phyloP scores from a whole-genome alignment of 2,329 filamentous ascomycete genomes.

The Aspergillus sojae region DNA sequence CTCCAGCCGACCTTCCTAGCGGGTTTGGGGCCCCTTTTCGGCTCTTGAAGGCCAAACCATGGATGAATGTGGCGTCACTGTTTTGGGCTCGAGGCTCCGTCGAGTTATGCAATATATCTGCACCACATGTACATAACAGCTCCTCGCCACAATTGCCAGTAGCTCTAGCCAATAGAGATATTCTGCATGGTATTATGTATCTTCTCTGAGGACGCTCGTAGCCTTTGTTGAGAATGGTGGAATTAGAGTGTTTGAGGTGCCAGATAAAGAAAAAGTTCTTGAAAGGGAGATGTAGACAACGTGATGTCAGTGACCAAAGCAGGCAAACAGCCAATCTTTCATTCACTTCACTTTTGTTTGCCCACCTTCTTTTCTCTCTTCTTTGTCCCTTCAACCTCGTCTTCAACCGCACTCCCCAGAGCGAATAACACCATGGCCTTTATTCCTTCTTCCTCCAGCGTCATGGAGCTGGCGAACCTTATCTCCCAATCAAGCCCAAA shows the following conservation, averaged over 20 bases:
- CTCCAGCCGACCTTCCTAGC: too few species aligned
- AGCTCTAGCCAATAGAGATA: neutral
- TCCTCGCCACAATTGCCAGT: neutral
- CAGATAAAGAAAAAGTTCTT: neutral
- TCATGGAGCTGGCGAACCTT: neutral
- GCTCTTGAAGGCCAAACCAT: neutral
- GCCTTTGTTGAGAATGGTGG: neutral
- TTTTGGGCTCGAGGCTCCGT: neutral
- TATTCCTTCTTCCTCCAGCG: neutral
- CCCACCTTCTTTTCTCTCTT: neutral
- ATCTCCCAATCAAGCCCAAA: neutral
- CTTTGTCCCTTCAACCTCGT: too few species aligned
- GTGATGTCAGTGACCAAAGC: neutral
- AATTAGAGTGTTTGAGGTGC: neutral
- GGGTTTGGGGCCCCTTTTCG: neutral
- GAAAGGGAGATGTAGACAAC: neutral
- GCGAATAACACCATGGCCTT: neutral
- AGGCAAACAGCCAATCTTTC: neutral
- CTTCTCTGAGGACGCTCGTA: neutral
- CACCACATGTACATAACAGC: neutral
- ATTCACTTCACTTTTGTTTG: neutral
- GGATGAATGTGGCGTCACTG: neutral
- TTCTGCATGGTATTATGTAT: neutral
- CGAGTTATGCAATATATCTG: neutral
- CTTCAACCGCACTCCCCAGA: neutral